Evolutionary conservation across 257 asterid genomes (phyloP), one percentile per base, ranked within the genome.

Genomic region (Capsicum chinense): DNA sequence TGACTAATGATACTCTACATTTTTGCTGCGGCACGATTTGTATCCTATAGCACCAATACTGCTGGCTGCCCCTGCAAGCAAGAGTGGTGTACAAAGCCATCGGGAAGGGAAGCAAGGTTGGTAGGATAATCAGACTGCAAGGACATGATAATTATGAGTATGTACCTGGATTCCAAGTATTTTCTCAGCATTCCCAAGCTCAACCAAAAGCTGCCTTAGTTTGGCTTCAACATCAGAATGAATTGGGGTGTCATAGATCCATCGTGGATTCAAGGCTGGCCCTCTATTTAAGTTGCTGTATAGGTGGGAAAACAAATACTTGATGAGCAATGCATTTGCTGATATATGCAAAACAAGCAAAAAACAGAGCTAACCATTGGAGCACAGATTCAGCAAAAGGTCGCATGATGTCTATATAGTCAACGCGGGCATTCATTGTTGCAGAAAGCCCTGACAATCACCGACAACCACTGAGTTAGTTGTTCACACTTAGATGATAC

Each of bases 331-430:
- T 84, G 80, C 64, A 78, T 56, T 82, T 74, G 9, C 17, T 79
- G 19, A 79, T 80, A 68, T 83, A 63, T 37, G 47, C 16, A 60
- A 56, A 78, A 84, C 7, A 88, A 81, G 76, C 58, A 64, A 63
- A 71, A 56, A 48, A 60, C 81, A 80, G 83, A 85, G 44, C 91
- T 85, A 89, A 94, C 99, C 93, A 69, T 85, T 96, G 93, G 87
- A 96, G 85, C 83, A 88, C 95, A 91, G 95, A 96, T 90, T 96
- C 99, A 62, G 99, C 99, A 92, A 94, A 96, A 54, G 99, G 99
- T 87, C 98, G 91, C 99, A 96, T 96, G 86, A 96, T 88, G 83
- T 96, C 98, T 85, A 92, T 85, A 88, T 96, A 96, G 69, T 89
- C 92, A 44, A 96, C 86, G 83, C 98, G 96, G 79, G 90, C 91